Evolutionary conservation across 352 stramenopile genomes (phyloP), one percentile per base, ranked within the genome.

Genomic region (Globisporangium solare): DNA sequence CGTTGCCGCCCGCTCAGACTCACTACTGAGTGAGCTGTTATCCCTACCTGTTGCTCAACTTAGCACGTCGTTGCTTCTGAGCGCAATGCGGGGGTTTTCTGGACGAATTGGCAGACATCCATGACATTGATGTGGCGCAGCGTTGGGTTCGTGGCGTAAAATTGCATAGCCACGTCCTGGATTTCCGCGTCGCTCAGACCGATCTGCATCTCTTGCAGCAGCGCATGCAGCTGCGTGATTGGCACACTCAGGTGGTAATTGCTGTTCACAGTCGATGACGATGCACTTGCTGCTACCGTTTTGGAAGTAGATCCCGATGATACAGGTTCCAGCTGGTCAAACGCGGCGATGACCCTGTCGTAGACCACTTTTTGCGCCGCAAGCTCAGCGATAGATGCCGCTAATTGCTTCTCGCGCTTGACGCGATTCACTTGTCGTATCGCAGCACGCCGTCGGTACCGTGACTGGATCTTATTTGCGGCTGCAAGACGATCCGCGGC

Each of bases 401-500:
- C 71, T 22, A 89, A 50, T 8, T 74, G 79, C 57, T 77, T 68
- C 47, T 86, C 77, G 11, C 71, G 56, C 40, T 79, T 74, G 5
- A 76, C 45, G 0, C 67, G 65, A 31, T 74, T 84, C 17, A 81
- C 66, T 21, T 73, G 74, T 3, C 79, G 73, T 64, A 76, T 73
- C 3, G 80, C 78, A 32, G 66, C 68, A 37, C 80, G 68, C 18
- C 78, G 76, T 2, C 83, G 73, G 51, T 82, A 92, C 11, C 80
- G 72, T 1, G 83, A 66, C 50, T 91, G 83, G 51, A 92, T 88
- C 53, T 76, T 83, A 1, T 60, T 62, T 15, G 79, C 83, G 1
- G 83, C 76, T 13, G 65, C 20, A 0, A 74, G 27, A 0, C 72
- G 63, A 31, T 70, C 54, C 7, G 10, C 51, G 1, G 27, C 35